Evolutionary conservation across 1,139 yeast genomes (phyloP).

Genomic region (Pichia sp.): DNA sequence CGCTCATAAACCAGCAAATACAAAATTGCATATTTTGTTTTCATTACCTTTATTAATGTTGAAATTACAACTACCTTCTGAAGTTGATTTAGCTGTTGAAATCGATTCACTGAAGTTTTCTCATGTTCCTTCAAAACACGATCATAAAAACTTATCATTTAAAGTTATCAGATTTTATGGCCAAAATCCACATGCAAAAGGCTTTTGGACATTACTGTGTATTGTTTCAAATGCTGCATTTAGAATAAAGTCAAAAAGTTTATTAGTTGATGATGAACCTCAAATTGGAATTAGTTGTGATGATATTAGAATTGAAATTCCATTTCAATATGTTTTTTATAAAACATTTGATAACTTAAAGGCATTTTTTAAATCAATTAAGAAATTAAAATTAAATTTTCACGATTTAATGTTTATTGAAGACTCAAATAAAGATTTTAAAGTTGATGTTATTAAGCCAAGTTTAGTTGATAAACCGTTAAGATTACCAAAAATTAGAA

Average conservation of each 20-base stretch:
- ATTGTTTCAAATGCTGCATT: conserved; percentile 20
- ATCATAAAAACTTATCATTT: conserved; percentile 15
- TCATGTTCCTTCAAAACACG: conserved; percentile 11
- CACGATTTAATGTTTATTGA: conserved; percentile 32
- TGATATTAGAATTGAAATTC: conserved; percentile 27
- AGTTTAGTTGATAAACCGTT: conserved; percentile 25
- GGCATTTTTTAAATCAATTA: conserved; percentile 48
- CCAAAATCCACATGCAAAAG: conserved; percentile 20
- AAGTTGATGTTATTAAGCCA: conserved; percentile 30
- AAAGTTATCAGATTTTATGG: conserved; percentile 26
- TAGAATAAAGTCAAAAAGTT: conserved; percentile 7
- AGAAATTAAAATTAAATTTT: conserved; percentile 47
- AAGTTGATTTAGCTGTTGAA: conserved; percentile 24
- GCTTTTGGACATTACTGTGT: conserved; percentile 25
- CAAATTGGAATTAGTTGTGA: conserved; percentile 16
- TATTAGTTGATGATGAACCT: conserved; percentile 8
- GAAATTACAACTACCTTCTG: conserved; percentile 22
- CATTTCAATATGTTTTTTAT: conserved; percentile 36
- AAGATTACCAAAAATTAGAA: conserved; percentile 46
- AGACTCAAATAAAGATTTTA: conserved; percentile 28
- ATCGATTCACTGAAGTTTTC: conserved; percentile 22
- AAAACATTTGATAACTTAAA: conserved; percentile 59
- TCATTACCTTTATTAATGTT: conserved; percentile 22
- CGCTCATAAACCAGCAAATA: background rate
- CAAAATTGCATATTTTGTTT: conserved; percentile 12